Evolutionary conservation across 306 rosid genomes (phyloP).

Genomic region (Cotoneaster glaucophyllus): DNA sequence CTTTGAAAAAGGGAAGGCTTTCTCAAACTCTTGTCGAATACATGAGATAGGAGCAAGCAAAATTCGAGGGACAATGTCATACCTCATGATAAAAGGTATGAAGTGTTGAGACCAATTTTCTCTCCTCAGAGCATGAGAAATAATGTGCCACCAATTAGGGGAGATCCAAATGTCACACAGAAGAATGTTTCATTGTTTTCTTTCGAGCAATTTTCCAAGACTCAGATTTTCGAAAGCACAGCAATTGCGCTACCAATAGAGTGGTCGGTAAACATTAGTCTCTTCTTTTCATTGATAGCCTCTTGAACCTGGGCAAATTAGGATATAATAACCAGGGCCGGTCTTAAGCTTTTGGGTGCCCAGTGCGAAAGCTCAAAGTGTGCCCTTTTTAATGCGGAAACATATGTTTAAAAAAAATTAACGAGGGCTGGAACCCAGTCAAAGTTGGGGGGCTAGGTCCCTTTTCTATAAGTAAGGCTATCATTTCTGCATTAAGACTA

Average conservation of each 20-base stretch:
- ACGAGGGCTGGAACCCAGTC: too few species aligned
- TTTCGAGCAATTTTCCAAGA: constrained; percentile 31
- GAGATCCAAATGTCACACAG: constrained; percentile 74
- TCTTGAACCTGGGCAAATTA: constrained; percentile 34
- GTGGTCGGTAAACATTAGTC: constrained; percentile 59
- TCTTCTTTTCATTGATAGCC: constrained; percentile 23
- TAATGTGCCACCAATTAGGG: constrained; percentile 53
- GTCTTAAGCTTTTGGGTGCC: too few species aligned
- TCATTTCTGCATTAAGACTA: too few species aligned
- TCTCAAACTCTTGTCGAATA: constrained; percentile 39
- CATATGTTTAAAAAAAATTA: too few species aligned
- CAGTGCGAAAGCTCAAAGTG: too few species aligned
- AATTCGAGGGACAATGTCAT: constrained; percentile 64
- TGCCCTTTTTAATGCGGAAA: too few species aligned
- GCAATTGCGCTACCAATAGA: constrained; percentile 28
- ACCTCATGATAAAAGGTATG: constrained; percentile 50
- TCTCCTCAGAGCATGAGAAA: constrained; percentile 67
- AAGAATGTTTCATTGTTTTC: neutral
- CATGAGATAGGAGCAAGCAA: constrained; percentile 39
- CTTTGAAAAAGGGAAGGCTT: constrained; percentile 22
- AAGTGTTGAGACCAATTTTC: constrained; percentile 60
- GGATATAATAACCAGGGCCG: neutral
- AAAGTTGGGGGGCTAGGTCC: too few species aligned
- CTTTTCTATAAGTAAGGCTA: too few species aligned
- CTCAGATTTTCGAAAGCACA: constrained; percentile 54